Base-by-base conservation (phyloP, 2,329 filamentous ascomycete species). In the Aspergillus amoenus region DNA sequence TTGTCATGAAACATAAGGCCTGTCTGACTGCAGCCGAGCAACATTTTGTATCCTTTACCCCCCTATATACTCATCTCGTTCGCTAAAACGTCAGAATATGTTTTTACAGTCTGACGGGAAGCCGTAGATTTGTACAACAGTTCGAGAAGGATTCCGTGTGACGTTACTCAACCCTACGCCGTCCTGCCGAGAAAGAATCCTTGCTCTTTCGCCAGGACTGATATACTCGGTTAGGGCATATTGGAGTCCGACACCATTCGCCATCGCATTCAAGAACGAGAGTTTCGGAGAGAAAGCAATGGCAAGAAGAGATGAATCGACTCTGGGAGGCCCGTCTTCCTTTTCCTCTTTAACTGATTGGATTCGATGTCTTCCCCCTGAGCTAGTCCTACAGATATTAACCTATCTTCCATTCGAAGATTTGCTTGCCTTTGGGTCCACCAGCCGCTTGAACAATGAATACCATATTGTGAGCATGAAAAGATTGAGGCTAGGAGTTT, bases 361-460 rank as follows among this genome's bases (percentile, higher is more conserved):
- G 27, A 56, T 73, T 46, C 64, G 53, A 18, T 53, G 44, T 39
- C 63, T 75, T 22, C 72, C 72, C 2, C 49, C 66, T 24, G 72
- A 75, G 58, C 50, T 74, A 41, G 59, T 71, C 7, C 62, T 70
- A 22, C 61, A 67, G 18, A 70, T 74, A 18, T 66, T 74, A 12
- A 64, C 67, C 21, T 59, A 68, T 50, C 61, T 75, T 4, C 61
- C 69, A 15, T 61, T 73, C 30, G 43, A 63, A 17, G 65, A 66
- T 17, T 56, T 74, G 12, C 59, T 74, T 13, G 52, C 64, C n/a
- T 73, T 74, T 49, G 69, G 67, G 15, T 64, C 57, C 34, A 72
- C 71, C n/a, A 72, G 60, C 40, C 66, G 62, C 17, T 42, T 59
- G 15, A 69, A 71, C 47, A 64, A 68, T 42, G 47, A 50, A 32